Evolutionary conservation across 1,284 basidiomycete species (phyloP).

Genomic region (Sanghuangporus baumii): DNA sequence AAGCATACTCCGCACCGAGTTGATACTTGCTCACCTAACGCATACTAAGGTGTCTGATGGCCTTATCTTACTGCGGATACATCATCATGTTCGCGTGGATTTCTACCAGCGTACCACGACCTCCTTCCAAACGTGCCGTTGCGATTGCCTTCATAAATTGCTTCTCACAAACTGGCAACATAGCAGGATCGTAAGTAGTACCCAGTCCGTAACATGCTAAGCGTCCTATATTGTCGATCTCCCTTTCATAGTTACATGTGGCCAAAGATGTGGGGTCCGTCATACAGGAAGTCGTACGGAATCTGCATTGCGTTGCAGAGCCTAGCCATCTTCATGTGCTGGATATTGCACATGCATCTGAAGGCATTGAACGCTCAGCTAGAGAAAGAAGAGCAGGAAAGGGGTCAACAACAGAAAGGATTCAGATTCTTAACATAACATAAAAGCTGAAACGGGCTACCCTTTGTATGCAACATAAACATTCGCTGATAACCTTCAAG

Average conservation of each 20-base stretch:
- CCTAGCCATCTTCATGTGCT: constrained; percentile 41
- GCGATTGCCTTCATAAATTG: constrained; percentile 34
- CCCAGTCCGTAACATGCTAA: neutral
- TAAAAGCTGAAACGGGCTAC: neutral
- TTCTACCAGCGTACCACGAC: constrained; percentile 30
- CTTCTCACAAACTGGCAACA: constrained; percentile 28
- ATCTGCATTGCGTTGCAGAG: constrained; percentile 44
- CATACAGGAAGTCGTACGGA: constrained; percentile 35
- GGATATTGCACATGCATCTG: constrained; percentile 39
- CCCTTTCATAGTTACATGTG: constrained; percentile 32
- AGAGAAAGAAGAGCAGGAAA: constrained; percentile 28
- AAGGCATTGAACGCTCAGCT: constrained; percentile 31
- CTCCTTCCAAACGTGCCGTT: constrained; percentile 36
- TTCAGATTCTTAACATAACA: constrained; percentile 29
- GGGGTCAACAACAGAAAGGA: constrained; percentile 24
- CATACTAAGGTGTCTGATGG: constrained; percentile 28
- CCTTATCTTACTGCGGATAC: constrained; percentile 29
- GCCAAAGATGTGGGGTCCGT: constrained; percentile 37
- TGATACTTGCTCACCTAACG: neutral
- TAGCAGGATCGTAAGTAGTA: constrained; percentile 29
- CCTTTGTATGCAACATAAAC: neutral
- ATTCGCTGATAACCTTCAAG: neutral
- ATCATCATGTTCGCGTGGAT: constrained; percentile 37
- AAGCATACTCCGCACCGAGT: neutral
- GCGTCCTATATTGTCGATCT: neutral